phyloP scores from a whole-genome alignment of 768 basidiomycete species.

The Collybiopsis luxurians region DNA sequence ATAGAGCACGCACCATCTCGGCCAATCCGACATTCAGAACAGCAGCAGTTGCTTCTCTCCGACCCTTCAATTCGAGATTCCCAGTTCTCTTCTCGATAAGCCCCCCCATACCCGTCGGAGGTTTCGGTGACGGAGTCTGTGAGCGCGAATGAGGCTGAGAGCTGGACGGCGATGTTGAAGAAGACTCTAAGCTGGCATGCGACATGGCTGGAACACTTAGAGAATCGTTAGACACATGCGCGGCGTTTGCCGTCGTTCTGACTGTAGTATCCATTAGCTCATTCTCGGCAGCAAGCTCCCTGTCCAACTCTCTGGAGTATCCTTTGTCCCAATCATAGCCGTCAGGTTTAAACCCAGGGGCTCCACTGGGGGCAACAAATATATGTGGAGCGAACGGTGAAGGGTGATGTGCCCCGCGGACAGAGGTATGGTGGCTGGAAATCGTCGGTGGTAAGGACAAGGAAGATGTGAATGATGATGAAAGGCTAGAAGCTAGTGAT shows the following conservation, averaged over 20 bases:
- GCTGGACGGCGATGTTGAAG: background rate
- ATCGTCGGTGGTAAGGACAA: background rate
- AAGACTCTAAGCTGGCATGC: background rate
- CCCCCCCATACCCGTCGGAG: constrained; percentile 31
- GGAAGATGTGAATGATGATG: constrained; percentile 1
- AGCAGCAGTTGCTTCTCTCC: constrained; percentile 49
- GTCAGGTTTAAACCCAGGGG: constrained; percentile 76
- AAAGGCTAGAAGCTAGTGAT: background rate
- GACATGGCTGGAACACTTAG: background rate
- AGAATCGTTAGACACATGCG: background rate
- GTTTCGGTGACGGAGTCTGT: constrained; percentile 1
- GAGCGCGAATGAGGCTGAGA: constrained; percentile 5
- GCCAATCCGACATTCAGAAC: constrained; percentile 57
- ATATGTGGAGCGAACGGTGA: constrained; percentile 43
- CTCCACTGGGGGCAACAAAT: constrained; percentile 51
- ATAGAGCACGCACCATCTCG: constrained; percentile 47
- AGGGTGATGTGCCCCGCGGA: constrained; percentile 6
- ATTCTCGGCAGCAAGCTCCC: constrained; percentile 30
- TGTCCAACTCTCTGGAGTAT: constrained; percentile 46
- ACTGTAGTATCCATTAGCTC: background rate
- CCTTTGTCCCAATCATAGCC: constrained; percentile 66
- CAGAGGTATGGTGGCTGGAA: constrained; percentile 15
- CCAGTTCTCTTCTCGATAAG: constrained; percentile 51
- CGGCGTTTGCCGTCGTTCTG: background rate
- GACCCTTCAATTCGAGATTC: constrained; percentile 49